Percentiles rank a stretch among this genome's conserved stretches.
phyloP scores from a whole-genome alignment of 768 basidiomycete genomes.

The Boletus patriciae region DNA sequence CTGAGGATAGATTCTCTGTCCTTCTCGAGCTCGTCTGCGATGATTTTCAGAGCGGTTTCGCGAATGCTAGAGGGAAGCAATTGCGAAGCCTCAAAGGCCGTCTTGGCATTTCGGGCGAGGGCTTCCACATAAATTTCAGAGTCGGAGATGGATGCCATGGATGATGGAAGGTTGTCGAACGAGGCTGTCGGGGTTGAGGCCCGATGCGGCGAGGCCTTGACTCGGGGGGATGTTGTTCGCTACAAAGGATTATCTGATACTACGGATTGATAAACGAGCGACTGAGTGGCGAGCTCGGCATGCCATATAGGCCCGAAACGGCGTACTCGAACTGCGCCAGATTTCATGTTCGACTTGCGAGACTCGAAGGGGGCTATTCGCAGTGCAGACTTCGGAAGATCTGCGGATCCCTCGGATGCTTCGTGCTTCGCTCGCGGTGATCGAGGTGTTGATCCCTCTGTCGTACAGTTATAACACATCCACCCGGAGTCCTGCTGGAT shows the following conservation, averaged over 20 bases:
- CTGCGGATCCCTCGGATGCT: not conserved
- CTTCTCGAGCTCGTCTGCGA: slow-evolving; percentile 62
- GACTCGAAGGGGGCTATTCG: too few species aligned
- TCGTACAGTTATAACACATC: not conserved
- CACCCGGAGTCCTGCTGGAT: too few species aligned
- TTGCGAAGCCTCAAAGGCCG: slow-evolving; percentile 86
- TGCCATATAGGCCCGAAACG: too few species aligned
- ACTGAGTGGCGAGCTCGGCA: too few species aligned
- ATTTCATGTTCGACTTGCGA: too few species aligned
- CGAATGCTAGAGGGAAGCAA: slow-evolving; percentile 69
- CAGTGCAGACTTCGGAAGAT: not conserved
- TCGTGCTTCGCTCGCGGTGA: not conserved
- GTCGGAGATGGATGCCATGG: slow-evolving; percentile 14
- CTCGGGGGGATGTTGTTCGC: too few species aligned
- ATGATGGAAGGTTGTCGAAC: slow-evolving; percentile 1
- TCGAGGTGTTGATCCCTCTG: not conserved
- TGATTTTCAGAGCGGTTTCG: slow-evolving; percentile 66
- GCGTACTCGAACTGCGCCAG: too few species aligned
- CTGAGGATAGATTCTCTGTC: slow-evolving; percentile 68
- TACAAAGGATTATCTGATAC: too few species aligned
- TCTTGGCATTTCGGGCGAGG: slow-evolving; percentile 78
- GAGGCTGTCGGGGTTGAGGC: too few species aligned
- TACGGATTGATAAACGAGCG: too few species aligned
- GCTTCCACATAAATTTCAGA: slow-evolving; percentile 38
- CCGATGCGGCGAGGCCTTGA: too few species aligned